Conservation (phyloP, 1,284 basidiomycete species). For the Porodaedalea pini region DNA sequence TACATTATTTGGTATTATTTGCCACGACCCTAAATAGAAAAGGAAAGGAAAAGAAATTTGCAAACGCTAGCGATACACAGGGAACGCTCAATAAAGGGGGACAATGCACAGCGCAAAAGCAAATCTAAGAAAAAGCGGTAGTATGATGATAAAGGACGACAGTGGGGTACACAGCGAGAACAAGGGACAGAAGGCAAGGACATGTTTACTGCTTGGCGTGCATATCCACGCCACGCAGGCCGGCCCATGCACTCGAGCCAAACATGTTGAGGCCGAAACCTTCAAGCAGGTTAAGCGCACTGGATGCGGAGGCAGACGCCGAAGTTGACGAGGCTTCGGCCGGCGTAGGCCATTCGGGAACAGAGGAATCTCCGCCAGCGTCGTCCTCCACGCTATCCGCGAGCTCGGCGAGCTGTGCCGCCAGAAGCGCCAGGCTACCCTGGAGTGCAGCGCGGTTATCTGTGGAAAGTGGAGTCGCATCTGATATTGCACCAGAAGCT, state of each 20-base stretch:
- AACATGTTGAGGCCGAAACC: not conserved
- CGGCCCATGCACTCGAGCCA: not conserved
- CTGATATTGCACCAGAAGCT: slow-evolving; percentile 7
- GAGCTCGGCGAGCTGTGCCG: slow-evolving; percentile 59
- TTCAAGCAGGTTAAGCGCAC: not conserved
- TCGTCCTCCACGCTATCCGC: slow-evolving; percentile 18
- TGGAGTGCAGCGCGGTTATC: slow-evolving; percentile 60
- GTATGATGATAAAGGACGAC: too few species aligned
- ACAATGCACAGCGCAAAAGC: too few species aligned
- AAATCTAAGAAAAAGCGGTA: too few species aligned
- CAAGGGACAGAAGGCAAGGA: not conserved
- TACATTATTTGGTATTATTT: too few species aligned
- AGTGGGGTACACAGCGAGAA: not conserved
- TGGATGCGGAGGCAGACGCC: not conserved
- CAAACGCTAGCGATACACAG: too few species aligned
- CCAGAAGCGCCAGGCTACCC: slow-evolving; percentile 58
- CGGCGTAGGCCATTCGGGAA: not conserved
- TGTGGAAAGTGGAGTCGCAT: slow-evolving; percentile 30
- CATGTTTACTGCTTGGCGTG: not conserved
- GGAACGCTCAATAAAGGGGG: too few species aligned
- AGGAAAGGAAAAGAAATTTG: too few species aligned
- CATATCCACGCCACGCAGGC: not conserved
- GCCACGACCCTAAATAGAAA: too few species aligned
- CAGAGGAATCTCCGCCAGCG: not conserved
- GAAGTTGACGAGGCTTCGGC: not conserved